These are phyloP conservation scores for Trichophyton rubrum DNA, from an alignment of 2,329 filamentous ascomycete genomes.

Conservation along the genomic window DNA sequence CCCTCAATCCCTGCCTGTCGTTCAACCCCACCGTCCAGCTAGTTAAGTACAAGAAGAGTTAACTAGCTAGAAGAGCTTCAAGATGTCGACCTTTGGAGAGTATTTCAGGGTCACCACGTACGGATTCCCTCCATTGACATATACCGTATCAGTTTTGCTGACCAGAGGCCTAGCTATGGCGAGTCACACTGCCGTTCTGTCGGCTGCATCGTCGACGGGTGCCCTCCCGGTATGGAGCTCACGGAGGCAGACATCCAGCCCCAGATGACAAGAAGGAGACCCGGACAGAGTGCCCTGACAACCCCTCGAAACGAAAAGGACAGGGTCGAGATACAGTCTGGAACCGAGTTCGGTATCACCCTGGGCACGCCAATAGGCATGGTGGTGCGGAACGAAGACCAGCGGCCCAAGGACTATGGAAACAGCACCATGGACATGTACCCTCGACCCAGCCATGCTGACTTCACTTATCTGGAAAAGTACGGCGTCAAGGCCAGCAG, in stretches of 20 bases:
- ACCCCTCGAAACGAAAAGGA: constrained; percentile 92
- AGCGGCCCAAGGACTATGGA: constrained; percentile 83
- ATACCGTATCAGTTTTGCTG: constrained; percentile 14
- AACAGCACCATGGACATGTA: constrained; percentile 80
- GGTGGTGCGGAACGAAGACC: constrained; percentile 81
- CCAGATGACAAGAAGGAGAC: constrained; percentile 80
- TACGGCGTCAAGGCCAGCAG: constrained; percentile 88
- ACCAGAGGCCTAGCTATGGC: constrained; percentile 46
- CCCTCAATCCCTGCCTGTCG: background rate
- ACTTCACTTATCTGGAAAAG: constrained; percentile 95
- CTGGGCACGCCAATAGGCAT: constrained; percentile 84
- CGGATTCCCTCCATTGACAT: constrained; percentile 5
- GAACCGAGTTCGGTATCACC: constrained; percentile 79
- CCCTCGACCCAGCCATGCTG: constrained; percentile 83
- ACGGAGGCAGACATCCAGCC: constrained; percentile 83
- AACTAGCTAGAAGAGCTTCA: background rate
- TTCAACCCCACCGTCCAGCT: background rate
- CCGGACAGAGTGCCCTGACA: constrained; percentile 78
- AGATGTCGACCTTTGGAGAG: constrained; percentile 73
- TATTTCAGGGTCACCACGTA: constrained; percentile 67
- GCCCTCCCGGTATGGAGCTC: constrained; percentile 75
- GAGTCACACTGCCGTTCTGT: constrained; percentile 88
- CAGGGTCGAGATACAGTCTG: constrained; percentile 79
- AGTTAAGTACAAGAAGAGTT: too few species aligned
- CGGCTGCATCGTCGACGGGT: constrained; percentile 88